Base-by-base conservation (phyloP, 257 asterid genomes). In the Solanum phureja region DNA sequence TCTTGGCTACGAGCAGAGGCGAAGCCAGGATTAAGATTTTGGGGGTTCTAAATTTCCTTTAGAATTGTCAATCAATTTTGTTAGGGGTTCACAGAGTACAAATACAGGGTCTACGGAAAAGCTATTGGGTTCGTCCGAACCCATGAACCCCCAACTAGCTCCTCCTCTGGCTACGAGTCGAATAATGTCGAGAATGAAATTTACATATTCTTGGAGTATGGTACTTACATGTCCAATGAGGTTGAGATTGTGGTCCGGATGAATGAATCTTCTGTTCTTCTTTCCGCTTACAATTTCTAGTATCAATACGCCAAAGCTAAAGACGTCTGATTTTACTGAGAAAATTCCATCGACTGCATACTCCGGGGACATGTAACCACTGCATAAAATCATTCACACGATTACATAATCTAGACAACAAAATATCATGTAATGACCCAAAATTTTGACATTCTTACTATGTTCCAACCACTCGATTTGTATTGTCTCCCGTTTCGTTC, bases 341-440 rank as follows among this genome's bases (percentile, higher is more conserved):
- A 90, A 90, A 40, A 90, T 24, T 35, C 92, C 91, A 75, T 90
- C 90, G 10, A 83, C 84, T 13, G 91, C 91, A 46, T 90, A 90
- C 87, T 90, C 92, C 0, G 92, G 92, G 19, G 92, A 81, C 92
- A 90, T 90, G 24, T 90, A 90, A 66, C 91, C 92, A 27, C 92
- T 90, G 86, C 88, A 86, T 27, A 37, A 37, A 40, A 56, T 38
- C 13, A 58, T 38, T 21, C 88, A 89, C 86, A 83, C 0, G 11
- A 18, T 49, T 18, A 62, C 77, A 62, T 21, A 66, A 60, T 84
- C 18, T 6, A 29, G 16, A 21, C 12, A 37, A 24, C 40, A 84
- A 40, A 38, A 16, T 35, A 24, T 13, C 42, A 66, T 24, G 76
- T 8, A 37, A 64, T 66, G 31, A 27, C 6, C 23, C 42, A 14